Conservation (phyloP, 2,329 filamentous ascomycete species). For the Arthrocladium fulminans region DNA sequence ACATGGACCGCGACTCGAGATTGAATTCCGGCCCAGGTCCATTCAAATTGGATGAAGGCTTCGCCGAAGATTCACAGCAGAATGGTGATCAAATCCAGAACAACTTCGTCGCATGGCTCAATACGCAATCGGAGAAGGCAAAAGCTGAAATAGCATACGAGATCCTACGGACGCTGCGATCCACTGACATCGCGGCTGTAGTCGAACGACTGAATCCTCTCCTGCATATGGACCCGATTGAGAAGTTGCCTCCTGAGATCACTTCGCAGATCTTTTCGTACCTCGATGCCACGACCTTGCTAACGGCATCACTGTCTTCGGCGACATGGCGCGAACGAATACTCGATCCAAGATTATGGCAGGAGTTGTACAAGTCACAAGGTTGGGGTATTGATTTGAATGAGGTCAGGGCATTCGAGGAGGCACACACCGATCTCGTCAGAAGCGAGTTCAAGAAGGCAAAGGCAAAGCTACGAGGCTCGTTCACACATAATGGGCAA, state of each 20-base stretch:
- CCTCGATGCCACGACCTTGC: slow-evolving; percentile 69
- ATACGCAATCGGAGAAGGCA: slow-evolving; percentile 45
- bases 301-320: slow-evolving; percentile 70
- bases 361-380: slow-evolving; percentile 69
- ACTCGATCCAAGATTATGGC: slow-evolving; percentile 79
- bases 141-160: slow-evolving; percentile 67
- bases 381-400: slow-evolving; percentile 68
- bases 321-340: slow-evolving; percentile 73
- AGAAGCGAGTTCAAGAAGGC: slow-evolving; percentile 35
- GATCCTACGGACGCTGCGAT: slow-evolving; percentile 68
- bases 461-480: slow-evolving; percentile 32
- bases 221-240: slow-evolving; percentile 86
- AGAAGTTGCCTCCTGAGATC: slow-evolving; percentile 78
- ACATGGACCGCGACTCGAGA: slow-evolving; percentile 1
- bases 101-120: slow-evolving; percentile 46
- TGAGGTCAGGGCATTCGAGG: slow-evolving; percentile 61
- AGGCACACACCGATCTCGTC: slow-evolving; percentile 31
- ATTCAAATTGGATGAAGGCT: slow-evolving; percentile 70
- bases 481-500: slow-evolving; percentile 37
- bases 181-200: slow-evolving; percentile 68
- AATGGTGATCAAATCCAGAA: slow-evolving; percentile 8
- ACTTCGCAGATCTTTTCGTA: slow-evolving; percentile 82
- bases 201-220: slow-evolving; percentile 72
- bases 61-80: slow-evolving; percentile 61
- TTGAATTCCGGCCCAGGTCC: slow-evolving; percentile 22